A percentile compares a stretch with the other conserved stretches of the same genome.
These are phyloP conservation scores for Meredithiella fracta DNA, from an alignment of 2,329 filamentous ascomycete species.

Conservation along the genomic window DNA sequence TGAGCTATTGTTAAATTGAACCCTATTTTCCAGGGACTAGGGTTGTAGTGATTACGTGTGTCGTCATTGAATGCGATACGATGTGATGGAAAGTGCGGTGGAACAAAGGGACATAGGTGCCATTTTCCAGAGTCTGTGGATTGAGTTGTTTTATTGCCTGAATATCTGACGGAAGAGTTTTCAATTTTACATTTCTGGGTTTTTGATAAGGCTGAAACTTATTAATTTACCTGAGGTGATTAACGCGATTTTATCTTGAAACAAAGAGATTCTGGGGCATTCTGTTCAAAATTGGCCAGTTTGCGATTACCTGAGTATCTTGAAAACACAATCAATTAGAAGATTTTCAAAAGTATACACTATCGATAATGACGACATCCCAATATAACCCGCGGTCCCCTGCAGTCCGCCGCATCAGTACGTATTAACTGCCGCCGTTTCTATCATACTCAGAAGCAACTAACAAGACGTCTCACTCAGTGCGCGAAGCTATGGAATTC, in stretches of 20 bases:
- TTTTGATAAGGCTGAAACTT: neutral
- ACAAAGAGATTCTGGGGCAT: too few species aligned
- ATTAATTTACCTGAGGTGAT: too few species aligned
- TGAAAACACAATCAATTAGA: too few species aligned
- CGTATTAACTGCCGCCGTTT: conserved; percentile 18
- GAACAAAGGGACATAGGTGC: too few species aligned
- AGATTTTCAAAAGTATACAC: too few species aligned
- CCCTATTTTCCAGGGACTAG: neutral
- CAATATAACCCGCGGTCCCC: conserved; percentile 61
- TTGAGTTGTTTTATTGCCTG: neutral
- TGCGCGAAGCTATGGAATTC: conserved; percentile 84
- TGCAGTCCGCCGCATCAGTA: conserved; percentile 71
- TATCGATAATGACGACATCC: conserved; percentile 24
- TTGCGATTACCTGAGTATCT: too few species aligned
- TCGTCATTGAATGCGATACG: neutral
- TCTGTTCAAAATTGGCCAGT: too few species aligned
- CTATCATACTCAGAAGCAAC: too few species aligned
- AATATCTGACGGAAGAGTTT: neutral
- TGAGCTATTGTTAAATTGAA: neutral
- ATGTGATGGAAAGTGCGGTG: neutral
- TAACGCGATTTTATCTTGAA: too few species aligned
- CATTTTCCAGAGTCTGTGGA: neutral
- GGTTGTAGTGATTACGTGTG: neutral
- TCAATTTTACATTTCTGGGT: neutral
- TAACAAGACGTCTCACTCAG: conserved; percentile 24